Evolutionary conservation across 352 stramenopile genomes (phyloP), one percentile per base, ranked within the genome.

Genomic region (Plasmopara viticola): DNA sequence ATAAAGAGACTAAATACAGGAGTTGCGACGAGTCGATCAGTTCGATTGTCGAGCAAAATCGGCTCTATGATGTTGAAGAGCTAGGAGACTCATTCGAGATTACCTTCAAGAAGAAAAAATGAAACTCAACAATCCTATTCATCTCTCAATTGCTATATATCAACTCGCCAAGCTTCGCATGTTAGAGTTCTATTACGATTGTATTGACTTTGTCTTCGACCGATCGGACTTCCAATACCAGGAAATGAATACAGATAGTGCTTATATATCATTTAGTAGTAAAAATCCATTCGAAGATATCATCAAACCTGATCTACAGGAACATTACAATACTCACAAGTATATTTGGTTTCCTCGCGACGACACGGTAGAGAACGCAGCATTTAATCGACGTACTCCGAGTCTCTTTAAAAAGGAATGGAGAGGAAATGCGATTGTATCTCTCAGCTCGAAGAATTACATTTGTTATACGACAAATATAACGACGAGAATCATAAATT

Each of bases 71-170:
- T 34, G 30, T 20, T 28, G 14, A 20, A 28, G 5, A 44, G 18
- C 18, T 15, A 15, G n/a, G 18, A 12, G 39, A 18, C 25, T 12
- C 14, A 6, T 20, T 5, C 39, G 39, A 44, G 10, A 18, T 44
- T 4, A 28, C 4, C n/a, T 28, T 13, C n/a, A 50, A 50, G 28
- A 46, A 51, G 14, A n/a, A 31, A 14, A 31, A 9, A 29, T 44
- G 17, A 45, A 41, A 17, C 35, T 17, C 25, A 48, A 28, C 31
- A 49, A 44, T 31, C 37, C 37, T 5, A 34, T 53, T 40, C 37
- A 53, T 13, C 25, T 53, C 7, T 39, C 37, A n/a, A 53, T 53
- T n/a, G 48, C 48, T 31, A 53, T 47, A 15, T 53, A 53, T 37
- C 48, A 51, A 18, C 18, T 51, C 0, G 33, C 46, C 9, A 45